These are phyloP conservation scores for Melastoma candidum DNA, from an alignment of 441 rosid genomes.

Conservation along the genomic window DNA sequence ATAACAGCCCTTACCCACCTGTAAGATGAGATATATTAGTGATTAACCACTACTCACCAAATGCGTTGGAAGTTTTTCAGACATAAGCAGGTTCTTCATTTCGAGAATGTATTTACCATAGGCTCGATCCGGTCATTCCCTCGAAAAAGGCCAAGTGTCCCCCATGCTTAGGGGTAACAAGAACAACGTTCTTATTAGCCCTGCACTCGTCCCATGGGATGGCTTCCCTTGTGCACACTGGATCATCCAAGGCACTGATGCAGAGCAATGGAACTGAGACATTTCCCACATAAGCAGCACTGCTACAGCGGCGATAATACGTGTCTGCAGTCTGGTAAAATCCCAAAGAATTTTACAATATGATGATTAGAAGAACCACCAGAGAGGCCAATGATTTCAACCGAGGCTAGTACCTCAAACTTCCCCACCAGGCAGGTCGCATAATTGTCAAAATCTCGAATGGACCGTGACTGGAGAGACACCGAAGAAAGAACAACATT, in stretches of 20 bases:
- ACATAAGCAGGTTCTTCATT: conserved; percentile 1
- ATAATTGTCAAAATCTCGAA: conserved; percentile 68
- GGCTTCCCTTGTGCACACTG: conserved; percentile 83
- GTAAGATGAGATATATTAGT: conserved; percentile 7
- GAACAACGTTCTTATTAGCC: conserved; percentile 56
- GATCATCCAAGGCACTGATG: conserved; percentile 84
- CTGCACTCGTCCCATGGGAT: conserved; percentile 94
- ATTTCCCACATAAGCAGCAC: conserved; percentile 42
- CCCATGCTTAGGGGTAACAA: conserved; percentile 66
- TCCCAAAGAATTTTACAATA: conserved; percentile 11
- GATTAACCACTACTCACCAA: not conserved
- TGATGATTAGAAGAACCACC: conserved; percentile 8
- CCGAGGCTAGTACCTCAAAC: conserved; percentile 50
- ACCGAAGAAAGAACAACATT: not conserved
- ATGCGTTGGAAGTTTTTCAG: not conserved
- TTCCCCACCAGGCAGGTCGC: conserved; percentile 78
- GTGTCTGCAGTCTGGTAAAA: conserved; percentile 72
- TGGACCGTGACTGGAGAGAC: conserved; percentile 52
- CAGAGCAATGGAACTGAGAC: conserved; percentile 77
- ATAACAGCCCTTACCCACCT: conserved; percentile 86
- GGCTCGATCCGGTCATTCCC: conserved; percentile 54
- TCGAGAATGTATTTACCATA: conserved; percentile 39
- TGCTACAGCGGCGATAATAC: conserved; percentile 72
- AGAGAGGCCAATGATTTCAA: not conserved
- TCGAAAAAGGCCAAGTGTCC: conserved; percentile 77